A percentile compares a stretch with the other conserved stretches of the same genome.
Evolutionary conservation across 768 basidiomycete genomes (phyloP).

Genomic region (Agaricus sinodeliciosus): DNA sequence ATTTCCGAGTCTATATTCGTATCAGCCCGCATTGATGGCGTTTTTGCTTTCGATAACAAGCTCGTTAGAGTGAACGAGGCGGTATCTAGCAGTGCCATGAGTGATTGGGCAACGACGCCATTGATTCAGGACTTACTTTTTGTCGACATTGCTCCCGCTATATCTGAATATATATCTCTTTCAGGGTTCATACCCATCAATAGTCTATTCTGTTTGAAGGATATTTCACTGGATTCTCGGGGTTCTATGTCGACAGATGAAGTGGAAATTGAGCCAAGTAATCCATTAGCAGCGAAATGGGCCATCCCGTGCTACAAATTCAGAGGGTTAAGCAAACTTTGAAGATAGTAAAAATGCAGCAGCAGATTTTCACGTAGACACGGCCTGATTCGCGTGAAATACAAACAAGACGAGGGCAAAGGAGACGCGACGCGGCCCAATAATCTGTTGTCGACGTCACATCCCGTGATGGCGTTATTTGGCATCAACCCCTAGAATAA

Average conservation of each 20-base stretch:
- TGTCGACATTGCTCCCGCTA: not conserved
- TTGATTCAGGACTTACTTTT: not conserved
- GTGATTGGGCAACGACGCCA: not conserved
- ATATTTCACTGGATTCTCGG: not conserved
- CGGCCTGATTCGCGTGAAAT: not conserved
- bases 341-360: not conserved
- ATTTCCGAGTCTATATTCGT: not conserved
- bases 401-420: not conserved
- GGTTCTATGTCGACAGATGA: not conserved
- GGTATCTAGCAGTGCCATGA: not conserved
- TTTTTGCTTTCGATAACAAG: constrained; percentile 7
- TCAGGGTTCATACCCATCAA: not conserved
- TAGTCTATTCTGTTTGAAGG: constrained; percentile 1
- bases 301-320: constrained; percentile 2
- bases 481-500: not conserved
- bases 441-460: constrained; percentile 10
- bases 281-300: constrained; percentile 22
- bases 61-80: constrained; percentile 5
- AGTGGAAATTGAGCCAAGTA: constrained; percentile 17
- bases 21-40: not conserved
- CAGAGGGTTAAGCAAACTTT: no score
- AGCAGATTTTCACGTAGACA: not conserved
- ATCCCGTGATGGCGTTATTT: constrained; percentile 11
- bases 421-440: constrained; percentile 3
- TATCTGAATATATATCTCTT: not conserved